These are phyloP conservation scores for Neurospora sp. DNA, from an alignment of 2,329 filamentous ascomycete species.

Conservation along the genomic window DNA sequence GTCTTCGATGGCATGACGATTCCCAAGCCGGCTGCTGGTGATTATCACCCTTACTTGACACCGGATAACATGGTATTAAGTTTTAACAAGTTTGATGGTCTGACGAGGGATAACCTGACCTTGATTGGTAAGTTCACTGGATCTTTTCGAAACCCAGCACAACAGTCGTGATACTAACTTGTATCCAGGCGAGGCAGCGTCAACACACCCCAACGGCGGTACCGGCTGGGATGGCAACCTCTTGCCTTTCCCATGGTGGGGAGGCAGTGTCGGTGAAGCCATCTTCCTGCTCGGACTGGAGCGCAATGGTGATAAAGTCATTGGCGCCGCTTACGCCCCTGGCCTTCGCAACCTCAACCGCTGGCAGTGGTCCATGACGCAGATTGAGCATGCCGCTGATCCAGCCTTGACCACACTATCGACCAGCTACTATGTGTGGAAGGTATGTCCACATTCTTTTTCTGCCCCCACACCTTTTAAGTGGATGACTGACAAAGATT, in stretches of 20 bases:
- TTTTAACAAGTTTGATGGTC: conserved; percentile 36
- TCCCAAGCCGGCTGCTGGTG: conserved; percentile 13
- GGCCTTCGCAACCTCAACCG: conserved; percentile 39
- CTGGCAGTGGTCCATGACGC: conserved; percentile 43
- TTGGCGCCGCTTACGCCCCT: conserved; percentile 41
- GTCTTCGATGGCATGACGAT: conserved; percentile 16
- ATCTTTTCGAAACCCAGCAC: not conserved
- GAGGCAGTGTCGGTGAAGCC: conserved; percentile 53
- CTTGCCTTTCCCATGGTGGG: conserved; percentile 44
- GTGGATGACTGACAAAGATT: not conserved
- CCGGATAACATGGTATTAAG: conserved; percentile 39
- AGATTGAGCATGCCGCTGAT: conserved; percentile 39
- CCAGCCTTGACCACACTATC: conserved; percentile 37
- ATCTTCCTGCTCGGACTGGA: conserved; percentile 57
- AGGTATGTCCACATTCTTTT: conserved; percentile 2
- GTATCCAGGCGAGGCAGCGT: conserved; percentile 39
- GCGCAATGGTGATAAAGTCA: conserved; percentile 51
- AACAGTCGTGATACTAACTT: not conserved
- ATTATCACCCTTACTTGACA: conserved; percentile 31
- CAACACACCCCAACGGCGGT: conserved; percentile 42
- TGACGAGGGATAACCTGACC: conserved; percentile 13
- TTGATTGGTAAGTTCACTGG: conserved; percentile 9
- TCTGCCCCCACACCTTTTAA: not conserved
- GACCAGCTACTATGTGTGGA: conserved; percentile 40
- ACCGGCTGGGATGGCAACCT: conserved; percentile 35